Percentiles rank a stretch among this genome's conserved stretches.
phyloP scores from a whole-genome alignment of 768 basidiomycete genomes.

The Lactarius akahatsu region DNA sequence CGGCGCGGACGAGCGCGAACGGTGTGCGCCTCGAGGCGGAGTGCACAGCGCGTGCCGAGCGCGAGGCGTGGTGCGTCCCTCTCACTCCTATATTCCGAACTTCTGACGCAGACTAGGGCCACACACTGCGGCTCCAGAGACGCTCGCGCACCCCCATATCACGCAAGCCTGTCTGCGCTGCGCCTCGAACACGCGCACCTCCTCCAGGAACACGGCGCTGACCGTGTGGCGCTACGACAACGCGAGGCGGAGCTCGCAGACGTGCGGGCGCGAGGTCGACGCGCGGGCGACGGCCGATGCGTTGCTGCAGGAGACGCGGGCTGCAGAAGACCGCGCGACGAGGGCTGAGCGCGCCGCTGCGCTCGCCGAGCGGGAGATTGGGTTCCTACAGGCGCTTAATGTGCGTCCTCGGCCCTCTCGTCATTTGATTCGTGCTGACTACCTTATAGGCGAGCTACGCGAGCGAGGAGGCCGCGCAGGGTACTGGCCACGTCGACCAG shows the following conservation, averaged over 20 bases:
- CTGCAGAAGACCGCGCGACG: conserved; percentile 41
- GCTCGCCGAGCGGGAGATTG: conserved; percentile 58
- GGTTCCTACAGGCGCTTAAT: conserved; percentile 66
- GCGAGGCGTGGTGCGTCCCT: conserved; percentile 55
- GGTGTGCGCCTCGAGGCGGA: conserved; percentile 59
- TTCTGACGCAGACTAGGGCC: conserved; percentile 34
- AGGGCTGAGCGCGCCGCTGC: conserved; percentile 42
- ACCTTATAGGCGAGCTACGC: conserved; percentile 56
- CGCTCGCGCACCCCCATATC: conserved; percentile 51
- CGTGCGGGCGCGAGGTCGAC: conserved; percentile 33
- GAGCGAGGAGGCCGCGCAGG: conserved; percentile 51
- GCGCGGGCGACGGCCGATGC: conserved; percentile 36
- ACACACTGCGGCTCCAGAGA: conserved; percentile 37
- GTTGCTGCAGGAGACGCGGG: conserved; percentile 41
- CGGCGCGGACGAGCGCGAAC: conserved; percentile 54
- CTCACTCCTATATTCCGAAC: neutral
- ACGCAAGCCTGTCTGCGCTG: conserved; percentile 56
- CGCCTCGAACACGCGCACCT: conserved; percentile 62
- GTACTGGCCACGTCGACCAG: conserved; percentile 36
- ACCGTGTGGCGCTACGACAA: conserved; percentile 49
- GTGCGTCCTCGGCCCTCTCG: conserved; percentile 40
- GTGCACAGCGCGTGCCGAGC: conserved; percentile 57
- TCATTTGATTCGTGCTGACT: neutral
- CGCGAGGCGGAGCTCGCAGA: conserved; percentile 51
- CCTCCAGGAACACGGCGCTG: conserved; percentile 66